A percentile compares a stretch with the other conserved stretches of the same genome.
Evolutionary conservation across 2,329 filamentous ascomycete species (phyloP).

Genomic region (Rhytidhysteron rufulum): DNA sequence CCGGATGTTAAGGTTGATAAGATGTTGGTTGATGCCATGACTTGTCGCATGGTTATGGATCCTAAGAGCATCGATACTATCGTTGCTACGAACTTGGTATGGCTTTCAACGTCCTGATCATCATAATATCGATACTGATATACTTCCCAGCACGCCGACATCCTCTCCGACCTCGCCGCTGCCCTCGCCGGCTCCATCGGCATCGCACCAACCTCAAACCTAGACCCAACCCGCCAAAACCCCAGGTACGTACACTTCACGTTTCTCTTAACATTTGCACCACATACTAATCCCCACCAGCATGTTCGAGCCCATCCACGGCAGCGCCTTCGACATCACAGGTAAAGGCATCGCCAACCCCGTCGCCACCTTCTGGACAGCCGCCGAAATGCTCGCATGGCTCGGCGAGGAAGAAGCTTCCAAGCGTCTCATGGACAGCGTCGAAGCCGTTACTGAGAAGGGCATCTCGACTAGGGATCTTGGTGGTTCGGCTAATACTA

Average conservation of each 20-base stretch:
- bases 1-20: slow-evolving; percentile 44
- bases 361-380: slow-evolving; percentile 66
- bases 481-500: slow-evolving; percentile 55
- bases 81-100: slow-evolving; percentile 46
- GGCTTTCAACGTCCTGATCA: no score
- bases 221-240: slow-evolving; percentile 58
- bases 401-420: slow-evolving; percentile 57
- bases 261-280: no score
- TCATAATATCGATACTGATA: no score
- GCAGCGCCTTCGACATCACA: slow-evolving; percentile 61
- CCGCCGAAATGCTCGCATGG: slow-evolving; percentile 64
- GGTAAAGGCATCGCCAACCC: slow-evolving; percentile 62
- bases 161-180: slow-evolving; percentile 65
- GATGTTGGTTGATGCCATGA: slow-evolving; percentile 51
- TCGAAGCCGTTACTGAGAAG: slow-evolving; percentile 58
- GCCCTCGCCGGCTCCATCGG: slow-evolving; percentile 64
- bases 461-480: slow-evolving; percentile 58
- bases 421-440: slow-evolving; percentile 53
- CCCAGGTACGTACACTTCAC: no score
- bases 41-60: slow-evolving; percentile 45
- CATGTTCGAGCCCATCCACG: slow-evolving; percentile 63
- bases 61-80: slow-evolving; percentile 46
- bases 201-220: slow-evolving; percentile 64
- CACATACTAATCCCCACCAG: no score
- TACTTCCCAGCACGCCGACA: slow-evolving; percentile 60